These are phyloP conservation scores for Syzygium aqueum DNA, from an alignment of 345 rosid species.

Conservation along the genomic window DNA sequence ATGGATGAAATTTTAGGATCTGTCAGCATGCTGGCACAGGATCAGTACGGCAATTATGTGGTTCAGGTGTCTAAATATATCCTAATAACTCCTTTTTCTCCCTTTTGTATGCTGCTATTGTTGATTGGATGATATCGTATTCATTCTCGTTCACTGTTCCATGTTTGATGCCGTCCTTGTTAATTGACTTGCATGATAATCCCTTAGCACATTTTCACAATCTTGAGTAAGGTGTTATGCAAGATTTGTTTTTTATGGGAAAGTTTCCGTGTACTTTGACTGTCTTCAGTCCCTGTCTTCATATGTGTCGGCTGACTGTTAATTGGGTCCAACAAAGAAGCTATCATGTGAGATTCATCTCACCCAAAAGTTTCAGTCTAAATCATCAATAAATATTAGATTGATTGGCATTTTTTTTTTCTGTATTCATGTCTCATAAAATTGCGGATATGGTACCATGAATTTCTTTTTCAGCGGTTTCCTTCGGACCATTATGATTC, in stretches of 20 bases:
- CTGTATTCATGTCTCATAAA: background rate
- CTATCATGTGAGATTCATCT: background rate
- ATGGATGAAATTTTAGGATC: slow-evolving; percentile 56
- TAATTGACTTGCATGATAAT: background rate
- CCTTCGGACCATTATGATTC: background rate
- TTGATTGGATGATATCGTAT: background rate
- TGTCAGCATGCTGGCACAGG: slow-evolving; percentile 57
- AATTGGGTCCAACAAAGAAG: background rate
- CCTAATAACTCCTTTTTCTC: background rate
- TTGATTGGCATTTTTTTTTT: background rate
- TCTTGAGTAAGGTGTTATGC: background rate
- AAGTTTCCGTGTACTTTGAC: background rate
- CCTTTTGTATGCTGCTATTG: background rate
- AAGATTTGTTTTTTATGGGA: background rate
- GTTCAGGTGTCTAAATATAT: slow-evolving; percentile 31
- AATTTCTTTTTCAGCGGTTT: background rate
- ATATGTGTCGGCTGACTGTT: background rate
- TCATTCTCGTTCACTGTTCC: background rate
- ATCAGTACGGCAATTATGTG: slow-evolving; percentile 67
- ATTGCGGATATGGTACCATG: background rate
- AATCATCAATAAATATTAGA: background rate
- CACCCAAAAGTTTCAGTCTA: background rate
- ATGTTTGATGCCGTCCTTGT: background rate
- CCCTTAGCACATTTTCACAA: background rate
- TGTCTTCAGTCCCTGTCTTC: background rate